These are phyloP conservation scores for Aspergillus niger DNA, from an alignment of 2,329 filamentous ascomycete species.

Conservation along the genomic window DNA sequence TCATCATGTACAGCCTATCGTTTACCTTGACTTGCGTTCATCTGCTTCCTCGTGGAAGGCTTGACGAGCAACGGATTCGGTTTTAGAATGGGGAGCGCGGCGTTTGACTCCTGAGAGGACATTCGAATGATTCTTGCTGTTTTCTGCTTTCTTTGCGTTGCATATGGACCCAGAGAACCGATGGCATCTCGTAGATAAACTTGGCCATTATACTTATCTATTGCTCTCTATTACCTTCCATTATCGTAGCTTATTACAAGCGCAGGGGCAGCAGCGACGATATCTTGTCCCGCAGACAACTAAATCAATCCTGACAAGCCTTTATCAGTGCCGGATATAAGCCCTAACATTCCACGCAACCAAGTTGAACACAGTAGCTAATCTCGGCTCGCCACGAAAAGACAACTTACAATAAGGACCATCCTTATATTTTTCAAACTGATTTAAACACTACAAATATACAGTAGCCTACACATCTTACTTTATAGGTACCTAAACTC, in stretches of 20 bases:
- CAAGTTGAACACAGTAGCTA: too few relatives aligned
- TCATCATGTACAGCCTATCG: not conserved
- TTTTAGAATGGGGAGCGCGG: constrained; percentile 31
- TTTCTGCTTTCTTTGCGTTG: constrained; percentile 2
- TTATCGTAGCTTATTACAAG: too few relatives aligned
- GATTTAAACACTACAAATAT: too few relatives aligned
- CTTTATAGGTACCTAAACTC: too few relatives aligned
- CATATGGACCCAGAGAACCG: not conserved
- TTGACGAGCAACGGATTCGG: constrained; percentile 32
- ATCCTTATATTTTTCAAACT: rapidly evolving
- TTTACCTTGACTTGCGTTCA: not conserved
- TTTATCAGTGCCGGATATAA: too few relatives aligned
- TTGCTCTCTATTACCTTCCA: not conserved
- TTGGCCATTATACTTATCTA: not conserved
- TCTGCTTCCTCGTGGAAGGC: constrained; percentile 12
- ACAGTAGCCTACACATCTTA: too few relatives aligned
- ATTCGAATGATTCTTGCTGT: constrained; percentile 6
- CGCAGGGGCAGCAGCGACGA: too few relatives aligned
- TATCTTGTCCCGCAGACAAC: too few relatives aligned
- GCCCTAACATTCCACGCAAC: too few relatives aligned
- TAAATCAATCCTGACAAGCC: too few relatives aligned
- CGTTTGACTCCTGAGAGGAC: constrained; percentile 13
- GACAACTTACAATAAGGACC: too few relatives aligned
- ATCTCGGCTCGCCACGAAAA: too few relatives aligned
- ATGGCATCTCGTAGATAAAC: not conserved